Base-by-base conservation (phyloP, 1,284 basidiomycete species). In the Cryptococcus depauperatus region DNA sequence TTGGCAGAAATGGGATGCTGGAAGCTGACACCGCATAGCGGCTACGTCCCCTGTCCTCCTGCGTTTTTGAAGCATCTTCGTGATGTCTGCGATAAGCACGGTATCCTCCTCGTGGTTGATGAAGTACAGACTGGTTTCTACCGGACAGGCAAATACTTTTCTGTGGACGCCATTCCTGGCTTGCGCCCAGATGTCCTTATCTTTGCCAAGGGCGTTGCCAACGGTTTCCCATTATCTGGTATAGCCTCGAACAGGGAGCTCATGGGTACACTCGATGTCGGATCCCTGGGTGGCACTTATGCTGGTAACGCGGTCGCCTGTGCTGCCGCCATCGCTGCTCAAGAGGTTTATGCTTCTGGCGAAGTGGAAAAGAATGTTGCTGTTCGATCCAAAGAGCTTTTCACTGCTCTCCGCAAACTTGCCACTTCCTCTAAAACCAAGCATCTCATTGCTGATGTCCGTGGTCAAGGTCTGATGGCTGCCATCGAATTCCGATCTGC, bases 111-210 rank as follows among this genome's bases (percentile, higher is more conserved):
- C 11, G 64, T 91, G 59, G 70, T 85, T 46, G 88, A 92, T 57
- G 88, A 92, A 69, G 86, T 92, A 16, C 92, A 95, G 74, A 80
- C 80, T 58, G 92, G 92, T 1, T 93, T 88, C 69, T 87, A 83
- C 16, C 74, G 92, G 49, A 89, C 90, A 4, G 92, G 91, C n/a
- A 82, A 79, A 62, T 80, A 83, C 71, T 97, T 88, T 62, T 79
- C 79, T 38, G 76, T 84, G 43, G 81, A 90, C 69, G 62, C 70
- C 47, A 56, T 61, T 43, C 79, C 85, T 59, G 82, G 81, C 6
- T 83, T 95, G 42, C 75, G 77, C 46, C 90, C 92, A 5, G 91
- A 97, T 66, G 82, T 97, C 50, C 73, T 96, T 72, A 73, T 84
- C 42, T 83, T 90, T 54, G 92, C 93, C 35, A 97, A 97, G 61